Evolutionary conservation across 495 filamentous ascomycete species (phyloP).

Genomic region (Xeromyces bisporus): DNA sequence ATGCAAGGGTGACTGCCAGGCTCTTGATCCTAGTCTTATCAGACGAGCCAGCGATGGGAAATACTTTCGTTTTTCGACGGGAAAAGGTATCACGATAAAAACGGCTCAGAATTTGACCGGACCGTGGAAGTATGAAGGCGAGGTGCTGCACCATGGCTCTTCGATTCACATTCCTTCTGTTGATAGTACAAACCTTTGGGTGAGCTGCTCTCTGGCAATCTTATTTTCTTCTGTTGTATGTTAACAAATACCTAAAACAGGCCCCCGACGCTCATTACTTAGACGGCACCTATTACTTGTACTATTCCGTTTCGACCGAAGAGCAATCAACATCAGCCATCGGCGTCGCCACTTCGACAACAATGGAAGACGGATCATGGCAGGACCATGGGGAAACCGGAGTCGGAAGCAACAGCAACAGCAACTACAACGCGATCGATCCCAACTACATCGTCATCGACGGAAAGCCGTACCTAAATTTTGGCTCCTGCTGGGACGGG

Average conservation of each 20-base stretch:
- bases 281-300: slow-evolving; percentile 45
- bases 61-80: slow-evolving; percentile 63
- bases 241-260: slow-evolving; percentile 17
- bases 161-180: slow-evolving; percentile 33
- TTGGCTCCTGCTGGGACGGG: slow-evolving; percentile 56
- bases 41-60: slow-evolving; percentile 41
- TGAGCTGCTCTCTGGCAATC: slow-evolving; percentile 18
- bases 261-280: slow-evolving; percentile 47
- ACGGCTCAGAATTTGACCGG: slow-evolving; percentile 42
- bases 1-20: slow-evolving; percentile 42
- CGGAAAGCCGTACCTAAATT: slow-evolving; percentile 40
- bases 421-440: slow-evolving; percentile 59
- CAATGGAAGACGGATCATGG: slow-evolving; percentile 45
- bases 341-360: slow-evolving; percentile 47
- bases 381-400: slow-evolving; percentile 35
- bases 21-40: slow-evolving; percentile 51
- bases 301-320: slow-evolving; percentile 54
- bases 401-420: slow-evolving; percentile 25
- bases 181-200: slow-evolving; percentile 50
- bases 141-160: slow-evolving; percentile 39
- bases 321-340: slow-evolving; percentile 50
- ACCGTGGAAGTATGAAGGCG: slow-evolving; percentile 48
- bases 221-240: neutral
- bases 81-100: slow-evolving; percentile 44
- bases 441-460: slow-evolving; percentile 37